phyloP scores from a whole-genome alignment of 306 rosid genomes.

The Gastrolobium bilobum region DNA sequence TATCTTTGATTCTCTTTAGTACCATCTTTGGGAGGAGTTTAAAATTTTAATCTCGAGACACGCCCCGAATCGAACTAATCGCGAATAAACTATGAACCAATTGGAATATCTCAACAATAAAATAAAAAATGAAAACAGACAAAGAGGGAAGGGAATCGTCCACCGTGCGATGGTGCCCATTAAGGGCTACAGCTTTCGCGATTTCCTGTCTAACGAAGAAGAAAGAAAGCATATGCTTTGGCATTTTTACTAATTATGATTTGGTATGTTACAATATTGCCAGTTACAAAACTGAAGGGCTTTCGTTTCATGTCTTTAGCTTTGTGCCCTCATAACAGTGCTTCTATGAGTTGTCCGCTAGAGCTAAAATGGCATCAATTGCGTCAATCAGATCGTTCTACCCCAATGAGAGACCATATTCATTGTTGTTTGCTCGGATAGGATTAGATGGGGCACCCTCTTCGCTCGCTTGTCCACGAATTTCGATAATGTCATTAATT shows the following conservation, averaged over 20 bases:
- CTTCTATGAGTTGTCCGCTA: slow-evolving; percentile 50
- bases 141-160: background rate
- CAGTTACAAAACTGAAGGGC: slow-evolving; percentile 41
- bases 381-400: slow-evolving; percentile 81
- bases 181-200: background rate
- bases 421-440: slow-evolving; percentile 49
- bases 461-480: slow-evolving; percentile 45
- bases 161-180: background rate
- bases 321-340: slow-evolving; percentile 48
- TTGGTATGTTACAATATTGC: slow-evolving; percentile 23
- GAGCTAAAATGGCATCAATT: slow-evolving; percentile 48
- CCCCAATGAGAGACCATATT: slow-evolving; percentile 59
- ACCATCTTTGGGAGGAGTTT: too few relatives aligned
- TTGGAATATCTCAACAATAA: too few relatives aligned
- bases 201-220: slow-evolving; percentile 9
- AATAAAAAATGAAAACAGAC: background rate
- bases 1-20: too few relatives aligned
- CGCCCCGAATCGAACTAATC: too few relatives aligned
- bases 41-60: too few relatives aligned
- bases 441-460: slow-evolving; percentile 51
- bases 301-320: slow-evolving; percentile 62
- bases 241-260: slow-evolving; percentile 44
- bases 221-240: slow-evolving; percentile 3
- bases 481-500: slow-evolving; percentile 31
- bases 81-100: too few relatives aligned